These are phyloP conservation scores for Coemansia sp. DNA, from an alignment of 192 early-diverging fungal genomes.

Conservation along the genomic window DNA sequence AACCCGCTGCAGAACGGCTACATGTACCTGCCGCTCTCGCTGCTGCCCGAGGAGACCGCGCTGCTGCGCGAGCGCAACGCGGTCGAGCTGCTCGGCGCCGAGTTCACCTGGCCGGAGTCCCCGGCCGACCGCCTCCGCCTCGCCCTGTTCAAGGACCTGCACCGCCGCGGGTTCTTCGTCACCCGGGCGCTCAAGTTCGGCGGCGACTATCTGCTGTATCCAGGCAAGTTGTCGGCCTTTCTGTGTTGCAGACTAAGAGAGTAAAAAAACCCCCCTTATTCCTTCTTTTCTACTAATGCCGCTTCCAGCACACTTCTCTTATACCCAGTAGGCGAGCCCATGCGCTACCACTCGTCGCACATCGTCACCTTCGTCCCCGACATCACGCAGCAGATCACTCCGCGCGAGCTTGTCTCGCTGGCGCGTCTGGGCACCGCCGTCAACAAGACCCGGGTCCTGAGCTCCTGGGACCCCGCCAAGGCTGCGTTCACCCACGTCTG, in stretches of 20 bases:
- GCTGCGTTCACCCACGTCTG: slow-evolving; percentile 26
- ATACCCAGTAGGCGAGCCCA: slow-evolving; percentile 58
- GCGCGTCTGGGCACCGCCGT: slow-evolving; percentile 71
- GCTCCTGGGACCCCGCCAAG: slow-evolving; percentile 37
- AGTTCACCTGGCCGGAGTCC: slow-evolving; percentile 48
- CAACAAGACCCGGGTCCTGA: slow-evolving; percentile 69
- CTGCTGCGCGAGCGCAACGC: slow-evolving; percentile 42
- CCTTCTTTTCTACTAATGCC: background rate
- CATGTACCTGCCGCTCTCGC: slow-evolving; percentile 68
- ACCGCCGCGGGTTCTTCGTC: slow-evolving; percentile 64
- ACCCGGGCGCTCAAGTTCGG: slow-evolving; percentile 82
- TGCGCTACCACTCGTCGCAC: slow-evolving; percentile 69
- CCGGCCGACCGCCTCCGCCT: slow-evolving; percentile 37
- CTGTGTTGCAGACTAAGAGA: background rate
- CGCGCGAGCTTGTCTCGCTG: slow-evolving; percentile 59
- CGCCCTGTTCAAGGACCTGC: slow-evolving; percentile 65
- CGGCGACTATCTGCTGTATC: slow-evolving; percentile 83
- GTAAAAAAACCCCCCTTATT: no score
- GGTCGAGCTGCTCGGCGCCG: slow-evolving; percentile 19
- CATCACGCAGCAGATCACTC: slow-evolving; percentile 26
- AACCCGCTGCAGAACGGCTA: slow-evolving; percentile 78
- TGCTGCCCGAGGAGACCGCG: slow-evolving; percentile 75
- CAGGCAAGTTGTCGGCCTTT: slow-evolving; percentile 18
- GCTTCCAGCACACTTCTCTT: background rate
- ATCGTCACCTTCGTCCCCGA: slow-evolving; percentile 56